Conservation (phyloP, 345 rosid genomes). For the Syzygium jambos region DNA sequence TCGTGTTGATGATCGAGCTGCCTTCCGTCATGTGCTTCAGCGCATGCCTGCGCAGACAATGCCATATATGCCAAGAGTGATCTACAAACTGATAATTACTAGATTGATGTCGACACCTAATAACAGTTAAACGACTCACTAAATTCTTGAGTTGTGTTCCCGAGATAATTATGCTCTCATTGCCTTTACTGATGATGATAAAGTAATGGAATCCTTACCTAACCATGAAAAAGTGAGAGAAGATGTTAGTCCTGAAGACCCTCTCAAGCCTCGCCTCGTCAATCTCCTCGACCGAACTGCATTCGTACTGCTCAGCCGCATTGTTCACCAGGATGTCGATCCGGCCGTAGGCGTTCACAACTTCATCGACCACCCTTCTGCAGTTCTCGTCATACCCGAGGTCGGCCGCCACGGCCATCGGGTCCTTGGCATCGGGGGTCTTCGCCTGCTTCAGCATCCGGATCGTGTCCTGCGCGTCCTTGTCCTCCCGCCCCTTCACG, state of each 20-base stretch:
- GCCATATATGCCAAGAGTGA: rapidly evolving
- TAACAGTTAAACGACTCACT: background rate
- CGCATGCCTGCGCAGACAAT: conserved; percentile 26
- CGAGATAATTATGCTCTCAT: background rate
- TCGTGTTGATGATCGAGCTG: conserved; percentile 23
- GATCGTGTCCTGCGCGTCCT: conserved; percentile 55
- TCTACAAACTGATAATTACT: background rate
- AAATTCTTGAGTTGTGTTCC: rapidly evolving
- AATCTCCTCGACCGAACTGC: conserved; percentile 42
- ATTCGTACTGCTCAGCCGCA: conserved; percentile 58
- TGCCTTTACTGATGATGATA: background rate
- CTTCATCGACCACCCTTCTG: conserved; percentile 51
- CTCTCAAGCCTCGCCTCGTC: conserved; percentile 62
- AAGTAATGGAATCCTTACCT: conserved; percentile 9
- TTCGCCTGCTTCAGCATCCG: conserved; percentile 31
- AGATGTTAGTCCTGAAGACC: conserved; percentile 66
- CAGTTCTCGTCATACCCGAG: conserved; percentile 65
- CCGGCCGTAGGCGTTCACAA: conserved; percentile 45
- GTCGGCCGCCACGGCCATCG: conserved; percentile 42
- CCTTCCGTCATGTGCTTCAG: conserved; percentile 83
- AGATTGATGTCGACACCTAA: background rate
- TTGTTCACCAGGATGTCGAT: conserved; percentile 64
- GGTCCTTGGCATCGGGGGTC: conserved; percentile 48
- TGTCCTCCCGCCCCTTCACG: conserved; percentile 56
- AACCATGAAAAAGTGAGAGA: conserved; percentile 50